Evolutionary conservation across 2,329 filamentous ascomycete genomes (phyloP).

Genomic region (Penicillium oxalicum): DNA sequence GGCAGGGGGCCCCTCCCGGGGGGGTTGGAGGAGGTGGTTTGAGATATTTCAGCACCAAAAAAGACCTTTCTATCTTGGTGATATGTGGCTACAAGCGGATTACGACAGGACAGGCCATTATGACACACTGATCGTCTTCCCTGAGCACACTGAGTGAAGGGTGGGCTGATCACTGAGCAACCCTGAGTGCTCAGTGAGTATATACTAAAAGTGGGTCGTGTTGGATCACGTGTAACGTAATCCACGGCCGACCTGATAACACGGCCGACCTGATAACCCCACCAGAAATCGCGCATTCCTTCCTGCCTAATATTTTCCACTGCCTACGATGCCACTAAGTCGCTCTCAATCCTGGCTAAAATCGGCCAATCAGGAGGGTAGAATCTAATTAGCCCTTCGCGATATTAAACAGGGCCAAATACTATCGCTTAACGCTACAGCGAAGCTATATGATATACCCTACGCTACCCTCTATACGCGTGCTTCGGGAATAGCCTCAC

Average conservation of each 20-base stretch:
- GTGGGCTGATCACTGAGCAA: constrained; percentile 4
- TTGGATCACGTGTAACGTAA: not conserved
- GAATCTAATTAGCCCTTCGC: not conserved
- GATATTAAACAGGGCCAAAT: not conserved
- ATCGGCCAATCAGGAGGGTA: not conserved
- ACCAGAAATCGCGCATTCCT: not conserved
- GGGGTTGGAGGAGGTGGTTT: too few species aligned
- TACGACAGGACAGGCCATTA: not conserved
- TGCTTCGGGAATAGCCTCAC: not conserved
- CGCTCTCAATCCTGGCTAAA: not conserved
- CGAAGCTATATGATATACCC: too few species aligned
- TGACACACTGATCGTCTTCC: not conserved
- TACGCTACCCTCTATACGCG: not conserved
- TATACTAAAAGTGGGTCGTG: not conserved
- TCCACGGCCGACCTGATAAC: not conserved
- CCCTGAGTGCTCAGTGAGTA: constrained; percentile 2
- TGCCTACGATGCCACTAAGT: not conserved
- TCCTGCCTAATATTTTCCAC: not conserved
- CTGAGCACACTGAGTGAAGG: constrained; percentile 3
- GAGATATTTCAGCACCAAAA: too few species aligned
- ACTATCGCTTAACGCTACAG: not conserved
- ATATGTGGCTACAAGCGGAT: not conserved
- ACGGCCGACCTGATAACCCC: not conserved
- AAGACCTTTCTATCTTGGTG: too few species aligned
- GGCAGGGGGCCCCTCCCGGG: too few species aligned